A percentile compares a stretch with the other conserved stretches of the same genome.
Conservation (phyloP, 2,329 filamentous ascomycete genomes). For the Clonostachys rhizophaga region DNA sequence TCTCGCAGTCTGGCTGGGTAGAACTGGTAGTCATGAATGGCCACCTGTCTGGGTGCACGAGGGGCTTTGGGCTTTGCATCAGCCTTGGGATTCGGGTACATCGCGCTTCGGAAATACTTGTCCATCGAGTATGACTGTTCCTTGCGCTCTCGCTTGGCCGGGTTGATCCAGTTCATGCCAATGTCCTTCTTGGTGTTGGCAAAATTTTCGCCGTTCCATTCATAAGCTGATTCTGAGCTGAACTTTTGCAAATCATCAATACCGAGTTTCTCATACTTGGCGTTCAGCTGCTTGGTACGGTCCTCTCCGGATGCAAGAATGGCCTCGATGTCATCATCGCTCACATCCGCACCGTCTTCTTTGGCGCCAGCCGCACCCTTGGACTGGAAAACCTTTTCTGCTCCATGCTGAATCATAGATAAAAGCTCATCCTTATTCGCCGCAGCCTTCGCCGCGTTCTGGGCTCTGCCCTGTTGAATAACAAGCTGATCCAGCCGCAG, state of each 20-base stretch:
- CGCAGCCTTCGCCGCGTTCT: conserved; percentile 83
- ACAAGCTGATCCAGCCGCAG: conserved; percentile 93
- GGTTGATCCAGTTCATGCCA: conserved; percentile 95
- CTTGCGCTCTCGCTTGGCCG: conserved; percentile 95
- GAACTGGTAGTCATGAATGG: conserved; percentile 96
- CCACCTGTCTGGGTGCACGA: conserved; percentile 88
- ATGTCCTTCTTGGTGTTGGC: conserved; percentile 89
- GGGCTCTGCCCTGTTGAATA: conserved; percentile 93
- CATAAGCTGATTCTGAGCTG: conserved; percentile 93
- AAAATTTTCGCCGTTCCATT: conserved; percentile 98
- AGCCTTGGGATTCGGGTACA: conserved; percentile 74
- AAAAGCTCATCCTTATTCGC: conserved; percentile 95
- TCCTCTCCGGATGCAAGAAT: conserved; percentile 85
- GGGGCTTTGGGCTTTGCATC: conserved; percentile 93
- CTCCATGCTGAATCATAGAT: conserved; percentile 98
- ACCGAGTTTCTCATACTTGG: conserved; percentile 93
- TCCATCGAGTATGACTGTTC: conserved; percentile 98
- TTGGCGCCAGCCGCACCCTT: conserved; percentile 63
- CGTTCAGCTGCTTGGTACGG: conserved; percentile 83
- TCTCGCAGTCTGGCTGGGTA: conserved; percentile 81
- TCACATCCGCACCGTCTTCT: conserved; percentile 58
- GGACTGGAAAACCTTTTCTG: conserved; percentile 84
- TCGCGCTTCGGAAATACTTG: conserved; percentile 92
- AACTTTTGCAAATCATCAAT: conserved; percentile 98
- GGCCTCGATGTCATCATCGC: conserved; percentile 84